Base-by-base conservation (phyloP, 805 yeast species). In the Alloascoidea africana region DNA sequence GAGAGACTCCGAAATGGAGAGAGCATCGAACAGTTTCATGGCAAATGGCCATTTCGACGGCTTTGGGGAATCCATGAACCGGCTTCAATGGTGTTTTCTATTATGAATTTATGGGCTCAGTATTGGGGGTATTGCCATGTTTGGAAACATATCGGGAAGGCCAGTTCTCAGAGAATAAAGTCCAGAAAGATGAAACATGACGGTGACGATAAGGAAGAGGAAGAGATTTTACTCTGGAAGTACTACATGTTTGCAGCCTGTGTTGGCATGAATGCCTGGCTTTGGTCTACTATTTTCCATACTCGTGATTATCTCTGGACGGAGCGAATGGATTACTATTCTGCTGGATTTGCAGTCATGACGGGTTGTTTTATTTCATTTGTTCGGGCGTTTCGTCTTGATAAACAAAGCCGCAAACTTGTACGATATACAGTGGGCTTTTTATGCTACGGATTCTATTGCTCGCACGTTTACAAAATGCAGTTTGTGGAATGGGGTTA, bases 11-110 rank as follows among this genome's bases (percentile, higher is more conserved):
- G 40, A 0, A 44, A 56, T 2, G 63, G 66, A n/a, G 64, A 68
- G 41, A 76, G 73, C 39, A 60, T 84, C 0, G 66, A 67, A 32
- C 98, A 91, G 54, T 91, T 84, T 58, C 96, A 91, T 55, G 98
- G 98, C 0, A 91, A 91, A 59, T 91, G 98, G 98, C 97, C 97
- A 2, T 91, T 91, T 50, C 43, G 63, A 14, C 65, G 98, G 36
- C 51, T 81, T 0, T 57, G 67, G n/a, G 94, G 94, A 0, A 61
- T 80, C 8, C 98, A 91, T 55, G 98, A 91, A 53, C 59, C 85
- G 0, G 82, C 77, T 16, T 78, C 93, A 11, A 75, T 81, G 1
- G 15, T 85, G 1, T 89, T 91, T 54, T 81, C 94, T n/a, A 48
- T 81, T 3, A 65, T 71, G 16, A 81, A 81, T 49, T 69, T 76